These are phyloP conservation scores for Cubamyces sp. DNA, from an alignment of 768 basidiomycete genomes.

Conservation along the genomic window DNA sequence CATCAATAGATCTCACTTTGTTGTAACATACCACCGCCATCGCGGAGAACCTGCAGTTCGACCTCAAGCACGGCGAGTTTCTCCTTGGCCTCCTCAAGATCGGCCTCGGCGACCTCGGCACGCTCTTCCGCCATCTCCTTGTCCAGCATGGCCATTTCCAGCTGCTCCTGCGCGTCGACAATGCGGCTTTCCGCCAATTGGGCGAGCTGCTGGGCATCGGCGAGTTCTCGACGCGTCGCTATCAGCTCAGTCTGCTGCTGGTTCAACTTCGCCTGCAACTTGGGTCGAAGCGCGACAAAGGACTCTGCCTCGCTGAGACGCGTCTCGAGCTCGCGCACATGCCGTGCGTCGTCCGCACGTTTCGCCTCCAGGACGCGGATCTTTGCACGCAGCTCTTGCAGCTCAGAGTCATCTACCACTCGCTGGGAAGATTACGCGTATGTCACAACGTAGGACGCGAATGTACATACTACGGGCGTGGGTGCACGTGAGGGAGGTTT, in stretches of 20 bases:
- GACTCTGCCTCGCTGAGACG: conserved; percentile 84
- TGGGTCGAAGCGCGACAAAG: conserved; percentile 83
- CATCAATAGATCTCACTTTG: neutral
- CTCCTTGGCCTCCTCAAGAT: conserved; percentile 81
- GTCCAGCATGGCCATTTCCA: conserved; percentile 95
- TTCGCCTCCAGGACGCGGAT: conserved; percentile 85
- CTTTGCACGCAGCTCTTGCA: conserved; percentile 83
- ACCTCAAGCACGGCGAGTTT: conserved; percentile 78
- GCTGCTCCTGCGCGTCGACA: conserved; percentile 81
- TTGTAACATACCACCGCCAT: conserved; percentile 42
- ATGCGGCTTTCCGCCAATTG: conserved; percentile 71
- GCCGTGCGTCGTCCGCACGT: conserved; percentile 83
- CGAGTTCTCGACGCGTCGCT: conserved; percentile 71
- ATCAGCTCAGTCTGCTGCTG: conserved; percentile 81
- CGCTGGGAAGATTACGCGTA: conserved; percentile 22
- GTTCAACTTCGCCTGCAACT: conserved; percentile 86
- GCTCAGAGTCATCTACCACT: conserved; percentile 57
- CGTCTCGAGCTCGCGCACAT: conserved; percentile 81
- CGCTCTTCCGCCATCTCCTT: conserved; percentile 96
- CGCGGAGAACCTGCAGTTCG: conserved; percentile 79
- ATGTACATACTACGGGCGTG: conserved; percentile 30
- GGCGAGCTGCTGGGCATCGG: conserved; percentile 77
- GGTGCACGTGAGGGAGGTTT: conserved; percentile 21
- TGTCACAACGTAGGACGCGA: conserved; percentile 20
- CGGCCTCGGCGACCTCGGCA: conserved; percentile 76